Evolutionary conservation across 768 basidiomycete genomes (phyloP), one percentile per base, ranked within the genome.

Genomic region (Tubosaeta brunneosetosa): DNA sequence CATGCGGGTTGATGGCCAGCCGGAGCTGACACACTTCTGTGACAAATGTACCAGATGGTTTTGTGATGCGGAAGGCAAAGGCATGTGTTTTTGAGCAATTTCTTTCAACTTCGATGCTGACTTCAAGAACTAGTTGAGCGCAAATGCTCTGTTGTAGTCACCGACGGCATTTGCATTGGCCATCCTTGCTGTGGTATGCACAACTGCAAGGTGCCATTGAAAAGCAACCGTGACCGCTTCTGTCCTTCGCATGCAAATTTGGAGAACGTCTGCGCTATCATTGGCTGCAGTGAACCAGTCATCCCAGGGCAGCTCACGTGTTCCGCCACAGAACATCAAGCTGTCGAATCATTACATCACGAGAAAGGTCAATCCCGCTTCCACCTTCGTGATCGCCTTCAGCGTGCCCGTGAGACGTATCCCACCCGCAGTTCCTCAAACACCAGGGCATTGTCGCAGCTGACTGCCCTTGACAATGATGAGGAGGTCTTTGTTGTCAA

Each of bases 311-410:
- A 3, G 0, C 49, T 57, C n/a, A 55, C 46, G 2, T 55, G 49
- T 2, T 0, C n/a, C 3, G 9, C 47, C 2, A n/a, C 27, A 1
- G 9, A 5, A 4, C 53, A 57, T 2, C 56, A 55, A 5, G 0
- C 1, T 0, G 2, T 51, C 2, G 38, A 49, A 5, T 1, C 1
- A 0, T 37, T 11, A 0, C 54, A 56, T 5, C 19, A 22, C 1
- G 48, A 52, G 1, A 51, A 29, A 42, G 57, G 51, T 0, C 50
- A 47, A 16, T 58, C 50, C 0, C 5, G 13, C 16, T 58, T 58
- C 4, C 51, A 58, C 16, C 50, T 58, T 1, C 22, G 1, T 29
- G 50, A 52, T 1, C 19, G 12, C 3, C 37, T 58, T 0, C 44
- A 52, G 5, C 12, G 7, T 5, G 47, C 50, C 8, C 7, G 4